phyloP scores from a whole-genome alignment of 169 alveolate genomes.

The Cryptosporidium sp. region DNA sequence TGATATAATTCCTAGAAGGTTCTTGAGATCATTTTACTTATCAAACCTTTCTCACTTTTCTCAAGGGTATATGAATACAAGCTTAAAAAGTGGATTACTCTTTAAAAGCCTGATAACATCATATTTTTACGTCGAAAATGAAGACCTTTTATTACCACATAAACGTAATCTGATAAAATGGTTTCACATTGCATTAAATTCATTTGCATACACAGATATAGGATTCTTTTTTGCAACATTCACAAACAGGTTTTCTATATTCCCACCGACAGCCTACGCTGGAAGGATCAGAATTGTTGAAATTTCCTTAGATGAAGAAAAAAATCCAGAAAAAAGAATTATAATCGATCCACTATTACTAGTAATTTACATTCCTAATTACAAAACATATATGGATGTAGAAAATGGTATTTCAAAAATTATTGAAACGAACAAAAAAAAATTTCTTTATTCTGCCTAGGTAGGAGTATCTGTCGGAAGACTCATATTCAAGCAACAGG shows the following conservation, averaged over 20 bases:
- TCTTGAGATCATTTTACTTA: constrained; percentile 11
- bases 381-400: constrained; percentile 12
- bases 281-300: constrained; percentile 63
- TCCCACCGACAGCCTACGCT: constrained; percentile 51
- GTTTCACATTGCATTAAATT: constrained; percentile 35
- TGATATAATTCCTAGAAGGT: constrained; percentile 61
- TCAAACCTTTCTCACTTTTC: not conserved
- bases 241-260: not conserved
- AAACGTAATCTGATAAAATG: constrained; percentile 5
- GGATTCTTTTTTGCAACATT: constrained; percentile 56
- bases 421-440: constrained; percentile 28
- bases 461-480: not conserved
- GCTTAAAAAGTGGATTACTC: not conserved
- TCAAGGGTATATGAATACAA: constrained; percentile 20
- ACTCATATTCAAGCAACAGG: no score
- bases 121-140: constrained; percentile 34
- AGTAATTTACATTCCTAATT: constrained; percentile 31
- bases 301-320: constrained; percentile 6
- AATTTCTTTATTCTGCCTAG: not conserved
- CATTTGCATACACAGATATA: not conserved
- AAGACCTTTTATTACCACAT: constrained; percentile 21
- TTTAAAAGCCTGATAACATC: not conserved
- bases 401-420: constrained; percentile 8
- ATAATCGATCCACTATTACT: constrained; percentile 35
- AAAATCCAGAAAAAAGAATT: constrained; percentile 9